Conservation (phyloP, 768 basidiomycete genomes). For the Dioszegia hungarica region DNA sequence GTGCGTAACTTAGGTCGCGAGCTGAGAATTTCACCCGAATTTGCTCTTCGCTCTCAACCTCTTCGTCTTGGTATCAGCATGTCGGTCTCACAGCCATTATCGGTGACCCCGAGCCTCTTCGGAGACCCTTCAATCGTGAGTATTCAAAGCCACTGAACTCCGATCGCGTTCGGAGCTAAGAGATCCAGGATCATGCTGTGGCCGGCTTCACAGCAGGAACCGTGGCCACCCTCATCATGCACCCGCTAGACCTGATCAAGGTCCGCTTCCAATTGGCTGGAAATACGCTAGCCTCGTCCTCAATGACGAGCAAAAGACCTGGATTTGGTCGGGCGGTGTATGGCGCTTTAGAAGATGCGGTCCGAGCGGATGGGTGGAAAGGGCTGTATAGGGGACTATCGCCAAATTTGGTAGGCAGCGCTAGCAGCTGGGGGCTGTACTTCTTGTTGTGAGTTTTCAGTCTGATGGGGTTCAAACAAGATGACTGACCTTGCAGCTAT, state of each 20-base stretch:
- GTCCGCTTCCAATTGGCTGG: slow-evolving; percentile 87
- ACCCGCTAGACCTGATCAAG: slow-evolving; percentile 93
- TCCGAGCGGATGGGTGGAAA: slow-evolving; percentile 67
- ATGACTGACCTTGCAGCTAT: slow-evolving; percentile 57
- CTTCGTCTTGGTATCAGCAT: no score
- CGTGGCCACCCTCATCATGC: slow-evolving; percentile 89
- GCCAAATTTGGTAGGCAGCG: slow-evolving; percentile 89
- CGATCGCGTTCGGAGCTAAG: background rate
- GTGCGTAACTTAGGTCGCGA: no score
- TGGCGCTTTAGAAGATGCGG: slow-evolving; percentile 66
- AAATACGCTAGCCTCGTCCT: slow-evolving; percentile 6
- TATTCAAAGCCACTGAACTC: background rate
- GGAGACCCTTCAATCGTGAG: slow-evolving; percentile 40
- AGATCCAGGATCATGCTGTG: slow-evolving; percentile 78
- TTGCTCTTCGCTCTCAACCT: no score
- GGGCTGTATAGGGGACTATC: slow-evolving; percentile 87
- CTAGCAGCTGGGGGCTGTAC: slow-evolving; percentile 94
- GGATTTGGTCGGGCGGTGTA: slow-evolving; percentile 59
- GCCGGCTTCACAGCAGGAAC: slow-evolving; percentile 91
- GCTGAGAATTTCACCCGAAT: no score
- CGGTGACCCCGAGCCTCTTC: slow-evolving; percentile 28
- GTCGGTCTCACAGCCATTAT: background rate
- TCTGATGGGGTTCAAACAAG: no score
- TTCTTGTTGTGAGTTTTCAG: slow-evolving; percentile 93
- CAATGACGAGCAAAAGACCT: slow-evolving; percentile 17